Base-by-base conservation (phyloP, 2,329 filamentous ascomycete species). In the Colletotrichum shisoi region DNA sequence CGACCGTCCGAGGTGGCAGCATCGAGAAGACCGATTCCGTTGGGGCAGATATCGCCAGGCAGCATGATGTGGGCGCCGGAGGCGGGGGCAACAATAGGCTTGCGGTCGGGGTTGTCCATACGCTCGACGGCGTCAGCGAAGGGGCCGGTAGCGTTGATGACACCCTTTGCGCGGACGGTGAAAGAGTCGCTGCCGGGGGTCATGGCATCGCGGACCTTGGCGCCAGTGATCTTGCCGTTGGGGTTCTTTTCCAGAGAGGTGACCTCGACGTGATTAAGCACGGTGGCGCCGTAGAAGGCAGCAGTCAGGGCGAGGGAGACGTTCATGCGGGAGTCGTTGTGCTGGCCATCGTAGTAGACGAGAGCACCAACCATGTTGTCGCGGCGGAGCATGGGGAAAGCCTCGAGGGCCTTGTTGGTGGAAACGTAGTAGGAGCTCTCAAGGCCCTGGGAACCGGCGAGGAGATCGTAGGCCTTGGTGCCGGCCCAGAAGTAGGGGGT, bases 251-350 rank as follows among this genome's bases (percentile, higher is more conserved):
- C 85, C 40, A 94, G 82, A 37, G 80, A 82, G 2, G 90, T 94
- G 40, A 94, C 91, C 77, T 94, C 90, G 77, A 92, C 83, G 79
- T 95, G 90, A 79, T 93, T 94, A 68, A 93, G 87, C 27, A 94
- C 85, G 15, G 91, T 94, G 53, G 89, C 89, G 64, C 92, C 92
- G 75, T 94, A 94, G 42, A 94, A 83, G 9, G 90, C 88, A 61
- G 91, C 91, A 8, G 91, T 94, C 82, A 93, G 88, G 24, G 90
- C 91, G 56, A 95, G 84, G 11, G 91, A 92, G 52, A 94, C 89
- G 76, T 94, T 94, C 91, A 94, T 95, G 69, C 91, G 88, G 31
- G 91, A 93, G 76, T 95, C 91, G 75, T 95, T 94, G 81, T 94
- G 92, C 64, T 91, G 91, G 70, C 91, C 91, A 79, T 95, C 90